Evolutionary conservation across 495 filamentous ascomycete genomes (phyloP).

Genomic region (Peziza echinospora): DNA sequence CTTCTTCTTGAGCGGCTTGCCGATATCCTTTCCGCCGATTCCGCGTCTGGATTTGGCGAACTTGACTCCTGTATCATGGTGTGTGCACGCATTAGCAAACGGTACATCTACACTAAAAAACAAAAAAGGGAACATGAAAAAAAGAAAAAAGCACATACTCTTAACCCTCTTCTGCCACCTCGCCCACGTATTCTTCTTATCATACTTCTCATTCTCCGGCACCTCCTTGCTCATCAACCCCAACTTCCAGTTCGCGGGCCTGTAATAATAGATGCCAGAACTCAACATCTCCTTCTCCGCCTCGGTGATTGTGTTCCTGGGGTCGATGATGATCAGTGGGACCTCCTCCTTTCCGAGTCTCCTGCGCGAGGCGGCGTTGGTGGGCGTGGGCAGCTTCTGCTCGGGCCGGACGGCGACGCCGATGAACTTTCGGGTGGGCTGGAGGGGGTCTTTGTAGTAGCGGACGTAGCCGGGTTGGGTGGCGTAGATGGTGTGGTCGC

Average conservation of each 20-base stretch:
- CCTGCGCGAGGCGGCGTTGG: constrained; percentile 42
- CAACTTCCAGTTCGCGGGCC: constrained; percentile 14
- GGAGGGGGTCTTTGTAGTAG: constrained; percentile 76
- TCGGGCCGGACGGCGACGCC: constrained; percentile 67
- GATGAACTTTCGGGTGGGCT: constrained; percentile 75
- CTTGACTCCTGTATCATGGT: background rate
- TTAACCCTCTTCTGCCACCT: background rate
- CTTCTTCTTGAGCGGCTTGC: constrained; percentile 10
- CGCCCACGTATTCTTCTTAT: background rate
- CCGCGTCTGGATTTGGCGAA: background rate
- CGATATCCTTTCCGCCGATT: constrained; percentile 7
- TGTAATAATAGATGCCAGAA: constrained; percentile 12
- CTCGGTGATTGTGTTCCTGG: constrained; percentile 1
- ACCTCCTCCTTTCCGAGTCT: constrained; percentile 40
- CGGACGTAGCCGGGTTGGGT: constrained; percentile 68
- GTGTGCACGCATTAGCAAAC: background rate
- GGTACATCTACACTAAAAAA: background rate
- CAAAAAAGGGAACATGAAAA: background rate
- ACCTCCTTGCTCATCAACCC: constrained; percentile 6
- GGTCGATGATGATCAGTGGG: constrained; percentile 6
- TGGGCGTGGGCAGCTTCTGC: constrained; percentile 49
- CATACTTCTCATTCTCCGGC: constrained; percentile 11
- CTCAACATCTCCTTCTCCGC: constrained; percentile 10
- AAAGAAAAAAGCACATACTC: background rate
- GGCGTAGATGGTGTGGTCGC: constrained; percentile 95